Base-by-base conservation (phyloP, 2,329 filamentous ascomycete genomes). In the Colletotrichum magnum region DNA sequence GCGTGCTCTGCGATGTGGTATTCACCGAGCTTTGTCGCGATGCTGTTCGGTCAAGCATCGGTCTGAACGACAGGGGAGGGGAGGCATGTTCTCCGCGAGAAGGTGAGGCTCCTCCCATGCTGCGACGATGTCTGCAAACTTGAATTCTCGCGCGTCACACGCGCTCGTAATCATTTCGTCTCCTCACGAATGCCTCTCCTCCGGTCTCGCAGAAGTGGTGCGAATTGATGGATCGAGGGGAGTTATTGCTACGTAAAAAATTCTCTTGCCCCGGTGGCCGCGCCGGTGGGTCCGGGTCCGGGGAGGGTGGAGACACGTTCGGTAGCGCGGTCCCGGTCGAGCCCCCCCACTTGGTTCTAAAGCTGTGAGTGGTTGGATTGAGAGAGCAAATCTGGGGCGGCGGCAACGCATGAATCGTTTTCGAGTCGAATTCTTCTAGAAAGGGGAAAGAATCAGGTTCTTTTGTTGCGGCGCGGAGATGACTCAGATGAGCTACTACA, bases 211-310 rank as follows among this genome's bases (percentile, higher is more conserved):
- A 60, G 51, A 18, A 16, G 21, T 36, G 45, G 16, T 18, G 45
- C 32, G 13, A 16, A 1, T 9, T 21, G 28, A 58, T 48, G 66
- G 62, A 59, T 24, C 56, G 56, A 24, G 60, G 28, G 43, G 9
- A 51, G 56, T 69, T 69, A 6, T 36, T 16, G 62, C 36, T 66
- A 66, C 66, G 66, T 69, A 69, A 69, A 52, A 65, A 51, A 41
- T 21, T 15, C 12, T 59, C 32, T 52, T 57, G 21, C 12, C 28
- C 47, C 50, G 43, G 13, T 59, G 56, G 61, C 66, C 18, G 61
- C 4, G 39, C 39, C 48, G 47, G 62, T 58, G 56, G 66, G 62
- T 66, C 62, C 62, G 62, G 66, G 51, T 43, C 39, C 39, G 39
- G 39, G 39, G 39, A 43, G 13, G 39, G 39, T 32, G 64, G n/a